Evolutionary conservation across 192 early-diverging fungal genomes (phyloP), one percentile per base, ranked within the genome.

Genomic region (Gorgonomyces haynaldii): DNA sequence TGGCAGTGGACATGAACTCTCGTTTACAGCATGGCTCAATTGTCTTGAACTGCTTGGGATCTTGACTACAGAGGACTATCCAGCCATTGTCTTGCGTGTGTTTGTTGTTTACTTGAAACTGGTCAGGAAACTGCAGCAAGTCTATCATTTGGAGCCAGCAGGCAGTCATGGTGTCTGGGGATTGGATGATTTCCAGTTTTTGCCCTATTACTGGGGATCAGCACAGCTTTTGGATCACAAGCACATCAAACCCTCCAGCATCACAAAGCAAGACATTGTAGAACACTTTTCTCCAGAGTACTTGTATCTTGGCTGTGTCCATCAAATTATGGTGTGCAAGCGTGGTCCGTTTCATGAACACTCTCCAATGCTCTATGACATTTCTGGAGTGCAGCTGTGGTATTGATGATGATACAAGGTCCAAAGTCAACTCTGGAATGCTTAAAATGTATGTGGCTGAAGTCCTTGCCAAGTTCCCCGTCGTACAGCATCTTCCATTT

Each of bases 1-100:
- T 69, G 95, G 95, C 21, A 92, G 91, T 3, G 91, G 94, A 6
- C 94, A 98, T 50, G 94, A 98, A 68, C 81, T 84, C 4, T 88
- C 85, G 50, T 95, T 98, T 45, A 69, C 91, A 32, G 79, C 78
- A 4, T 92, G 85, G 58, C 65, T 98, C 46, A 79, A 74, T 6
- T 91, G 88, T 49, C 70, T 96, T 9, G 61, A 85, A 55, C 80
- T 85, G 42, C 58, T 93, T 19, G 76, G 70, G 20, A 41, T 88
- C 1, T 39, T 96, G 39, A 63, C 58, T n/a, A 37, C 58, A 32
- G 57, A 64, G 24, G 92, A 96, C 45, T 76, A 84, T 46, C 68
- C 66, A 8, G 82, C 88, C 0, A 45, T 94, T 2, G 84, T 91
- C 1, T 62, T 93, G 35, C 71, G 12, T 9, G 71, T 94, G 17